phyloP scores from a whole-genome alignment of 2,329 filamentous ascomycete species.

The Coniochaeta ligniaria region DNA sequence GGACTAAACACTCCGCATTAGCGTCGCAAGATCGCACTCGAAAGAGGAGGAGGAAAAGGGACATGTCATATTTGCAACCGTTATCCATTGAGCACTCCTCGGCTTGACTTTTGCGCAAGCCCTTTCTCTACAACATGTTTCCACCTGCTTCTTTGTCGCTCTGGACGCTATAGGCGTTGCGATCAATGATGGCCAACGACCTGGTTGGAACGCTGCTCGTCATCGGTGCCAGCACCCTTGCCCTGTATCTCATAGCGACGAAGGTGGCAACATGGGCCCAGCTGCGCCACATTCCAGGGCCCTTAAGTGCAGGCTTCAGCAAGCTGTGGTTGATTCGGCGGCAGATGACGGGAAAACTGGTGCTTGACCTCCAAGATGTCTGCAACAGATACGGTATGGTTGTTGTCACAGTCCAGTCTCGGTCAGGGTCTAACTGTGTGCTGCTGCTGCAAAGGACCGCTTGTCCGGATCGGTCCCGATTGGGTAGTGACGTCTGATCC shows the following conservation, averaged over 20 bases:
- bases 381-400: constrained; percentile 8
- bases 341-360: constrained; percentile 4
- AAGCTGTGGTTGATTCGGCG: constrained; percentile 5
- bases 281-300: constrained; percentile 10
- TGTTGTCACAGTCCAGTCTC: neutral
- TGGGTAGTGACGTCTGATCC: constrained; percentile 6
- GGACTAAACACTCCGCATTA: neutral
- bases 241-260: neutral
- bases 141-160: neutral
- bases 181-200: neutral
- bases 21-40: neutral
- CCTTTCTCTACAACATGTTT: neutral
- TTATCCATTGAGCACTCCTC: no score
- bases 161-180: neutral
- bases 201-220: neutral
- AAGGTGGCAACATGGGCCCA: constrained; percentile 1
- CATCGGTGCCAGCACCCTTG: neutral
- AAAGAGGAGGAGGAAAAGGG: neutral
- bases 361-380: neutral
- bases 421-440: neutral
- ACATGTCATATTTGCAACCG: neutral
- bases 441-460: constrained; percentile 1
- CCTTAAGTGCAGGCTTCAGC: constrained; percentile 4
- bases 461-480: constrained; percentile 6
- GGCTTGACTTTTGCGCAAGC: no score